Evolutionary conservation across 2,329 filamentous ascomycete genomes (phyloP).

Genomic region (Chaetoscypha palmicola): DNA sequence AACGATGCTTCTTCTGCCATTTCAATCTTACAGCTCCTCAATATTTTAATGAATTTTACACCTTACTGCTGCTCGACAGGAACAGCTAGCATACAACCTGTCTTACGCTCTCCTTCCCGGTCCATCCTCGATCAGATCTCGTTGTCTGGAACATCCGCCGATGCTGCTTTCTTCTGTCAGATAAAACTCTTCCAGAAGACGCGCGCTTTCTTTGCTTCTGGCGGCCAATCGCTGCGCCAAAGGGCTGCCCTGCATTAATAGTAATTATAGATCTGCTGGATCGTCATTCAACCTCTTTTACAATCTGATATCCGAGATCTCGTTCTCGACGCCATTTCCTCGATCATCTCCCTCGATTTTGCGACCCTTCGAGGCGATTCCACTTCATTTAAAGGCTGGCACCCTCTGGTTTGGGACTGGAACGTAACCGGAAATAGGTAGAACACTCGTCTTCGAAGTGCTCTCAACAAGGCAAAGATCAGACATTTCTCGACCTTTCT

Average conservation of each 20-base stretch:
- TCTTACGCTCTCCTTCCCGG: neutral
- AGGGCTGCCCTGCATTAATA: neutral
- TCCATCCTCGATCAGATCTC: neutral
- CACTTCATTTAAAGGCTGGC: neutral
- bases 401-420: neutral
- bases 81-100: too few species aligned
- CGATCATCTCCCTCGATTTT: neutral
- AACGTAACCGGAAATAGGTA: neutral
- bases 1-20: constrained; percentile 1
- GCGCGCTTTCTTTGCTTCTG: neutral
- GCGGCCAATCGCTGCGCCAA: neutral
- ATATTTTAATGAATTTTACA: neutral
- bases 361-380: neutral
- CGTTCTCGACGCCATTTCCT: neutral
- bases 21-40: neutral
- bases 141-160: too few species aligned
- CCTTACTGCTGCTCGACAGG: neutral
- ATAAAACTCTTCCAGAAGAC: neutral
- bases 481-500: neutral
- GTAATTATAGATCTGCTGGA: neutral
- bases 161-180: neutral
- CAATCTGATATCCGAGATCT: neutral
- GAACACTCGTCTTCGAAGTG: neutral
- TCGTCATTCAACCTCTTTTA: neutral
- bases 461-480: neutral